Base-by-base conservation (phyloP, 2,329 filamentous ascomycete species). In the Fusarium brevicatenulatum region DNA sequence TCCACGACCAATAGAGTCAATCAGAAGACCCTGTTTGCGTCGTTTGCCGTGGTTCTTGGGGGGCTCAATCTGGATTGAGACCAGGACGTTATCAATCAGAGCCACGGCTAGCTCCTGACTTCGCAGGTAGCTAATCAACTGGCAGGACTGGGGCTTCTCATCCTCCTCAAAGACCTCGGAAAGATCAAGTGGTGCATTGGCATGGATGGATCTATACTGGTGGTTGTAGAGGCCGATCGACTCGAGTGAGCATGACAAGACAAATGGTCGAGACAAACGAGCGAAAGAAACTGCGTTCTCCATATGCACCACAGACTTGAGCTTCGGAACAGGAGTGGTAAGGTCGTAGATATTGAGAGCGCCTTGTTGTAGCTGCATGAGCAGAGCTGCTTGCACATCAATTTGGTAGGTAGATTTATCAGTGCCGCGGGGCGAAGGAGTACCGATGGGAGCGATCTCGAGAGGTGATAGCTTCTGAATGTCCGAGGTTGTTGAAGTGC, bases 1-100 rank as follows among this genome's bases (percentile, higher is more conserved):
- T 6, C 91, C 92, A 67, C 91, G 91, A 4, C 92, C 91, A 60
- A 95, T 89, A 0, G 92, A 92, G 78, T 95, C 92, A 39, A 93
- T 91, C 32, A 95, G 83, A 12, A 93, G 84, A 13, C 91, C 91
- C 57, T 89, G 87, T 43, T 87, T 87, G 42, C 87, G 85, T 80
- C 89, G 87, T 70, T 85, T 87, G 66, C 85, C 84, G n/a, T 88
- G 85, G 50, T 82, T 83, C 75, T 86, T 86, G 3, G 89, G 90
- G 4, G 88, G 87, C 76, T 92, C 89, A n/a, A 92, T 83, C 76
- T 94, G 92, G 57, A 95, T 85, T 2, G 90, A 92, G 21, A 94
- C 84, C 37, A 95, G 83, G 49, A 89, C 86, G 47, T 88, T 87
- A 37, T 89, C 89, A n/a, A 87, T 81, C 11, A 95, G 82, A 6